Evolutionary conservation across 2,329 filamentous ascomycete species (phyloP).

Genomic region (Amylocarpus encephaloides): DNA sequence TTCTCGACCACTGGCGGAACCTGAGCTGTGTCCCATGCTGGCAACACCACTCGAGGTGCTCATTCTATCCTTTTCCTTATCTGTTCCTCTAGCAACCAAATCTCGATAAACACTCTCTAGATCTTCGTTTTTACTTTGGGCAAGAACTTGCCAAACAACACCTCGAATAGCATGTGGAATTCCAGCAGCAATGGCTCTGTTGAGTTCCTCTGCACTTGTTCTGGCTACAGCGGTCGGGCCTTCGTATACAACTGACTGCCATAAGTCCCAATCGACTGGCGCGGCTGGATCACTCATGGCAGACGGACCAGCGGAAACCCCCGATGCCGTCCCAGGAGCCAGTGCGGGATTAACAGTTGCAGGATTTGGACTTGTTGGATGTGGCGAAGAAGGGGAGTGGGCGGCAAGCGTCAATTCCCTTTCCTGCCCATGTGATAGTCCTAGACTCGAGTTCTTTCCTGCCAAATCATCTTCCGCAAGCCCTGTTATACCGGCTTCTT

Average conservation of each 20-base stretch:
- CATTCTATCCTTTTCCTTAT: slow-evolving; percentile 65
- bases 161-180: slow-evolving; percentile 93
- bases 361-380: slow-evolving; percentile 43
- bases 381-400: slow-evolving; percentile 33
- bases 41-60: slow-evolving; percentile 30
- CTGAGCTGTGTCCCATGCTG: slow-evolving; percentile 44
- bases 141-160: slow-evolving; percentile 97
- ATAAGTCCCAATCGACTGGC: slow-evolving; percentile 96
- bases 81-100: slow-evolving; percentile 70
- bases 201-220: slow-evolving; percentile 83
- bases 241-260: slow-evolving; percentile 94
- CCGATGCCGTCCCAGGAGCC: slow-evolving; percentile 79
- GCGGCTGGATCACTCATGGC: slow-evolving; percentile 55
- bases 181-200: slow-evolving; percentile 82
- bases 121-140: slow-evolving; percentile 89
- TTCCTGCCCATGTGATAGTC: slow-evolving; percentile 37
- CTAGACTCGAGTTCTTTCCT: slow-evolving; percentile 38
- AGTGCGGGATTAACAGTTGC: slow-evolving; percentile 62
- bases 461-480: slow-evolving; percentile 42
- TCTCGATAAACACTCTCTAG: slow-evolving; percentile 83
- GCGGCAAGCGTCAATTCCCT: slow-evolving; percentile 33
- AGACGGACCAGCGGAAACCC: slow-evolving; percentile 69
- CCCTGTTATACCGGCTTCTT: slow-evolving; percentile 56
- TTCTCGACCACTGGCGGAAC: slow-evolving; percentile 53
- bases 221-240: slow-evolving; percentile 82